Conservation (phyloP, 768 basidiomycete genomes). For the Pulveroboletus ravenelii region DNA sequence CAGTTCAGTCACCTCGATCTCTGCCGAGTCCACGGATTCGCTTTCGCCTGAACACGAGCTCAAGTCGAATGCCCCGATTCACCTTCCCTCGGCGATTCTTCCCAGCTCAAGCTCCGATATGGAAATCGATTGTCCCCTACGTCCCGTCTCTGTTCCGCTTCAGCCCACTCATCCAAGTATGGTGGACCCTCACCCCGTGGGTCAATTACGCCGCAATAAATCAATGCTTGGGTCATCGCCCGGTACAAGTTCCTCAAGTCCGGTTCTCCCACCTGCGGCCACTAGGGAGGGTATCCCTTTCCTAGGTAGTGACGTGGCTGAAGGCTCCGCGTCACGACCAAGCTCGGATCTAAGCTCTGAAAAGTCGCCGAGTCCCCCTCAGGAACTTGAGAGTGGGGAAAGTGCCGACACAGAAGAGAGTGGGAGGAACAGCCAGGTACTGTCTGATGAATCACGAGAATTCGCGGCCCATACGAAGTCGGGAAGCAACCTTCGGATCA, state of each 20-base stretch:
- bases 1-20: constrained; percentile 30
- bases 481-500: constrained; percentile 1
- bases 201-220: constrained; percentile 3
- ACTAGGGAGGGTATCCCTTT: background rate
- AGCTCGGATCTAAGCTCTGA: constrained; percentile 14
- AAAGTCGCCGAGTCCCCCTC: constrained; percentile 8
- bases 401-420: constrained; percentile 10
- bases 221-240: constrained; percentile 10
- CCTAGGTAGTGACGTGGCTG: constrained; percentile 5
- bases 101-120: constrained; percentile 16
- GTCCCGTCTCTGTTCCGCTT: constrained; percentile 17
- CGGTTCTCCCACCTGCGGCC: constrained; percentile 6
- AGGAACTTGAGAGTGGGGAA: constrained; percentile 15
- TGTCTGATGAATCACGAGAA: constrained; percentile 8
- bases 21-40: constrained; percentile 20
- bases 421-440: constrained; percentile 1
- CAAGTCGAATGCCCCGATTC: constrained; percentile 4
- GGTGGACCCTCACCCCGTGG: background rate
- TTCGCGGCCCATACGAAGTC: background rate
- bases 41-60: constrained; percentile 1
- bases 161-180: constrained; percentile 5
- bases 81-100: constrained; percentile 7
- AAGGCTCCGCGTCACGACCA: constrained; percentile 7
- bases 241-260: constrained; percentile 18
- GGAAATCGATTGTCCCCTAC: constrained; percentile 24